phyloP scores from a whole-genome alignment of 2,329 filamentous ascomycete genomes.

The Xylaria polymorpha region DNA sequence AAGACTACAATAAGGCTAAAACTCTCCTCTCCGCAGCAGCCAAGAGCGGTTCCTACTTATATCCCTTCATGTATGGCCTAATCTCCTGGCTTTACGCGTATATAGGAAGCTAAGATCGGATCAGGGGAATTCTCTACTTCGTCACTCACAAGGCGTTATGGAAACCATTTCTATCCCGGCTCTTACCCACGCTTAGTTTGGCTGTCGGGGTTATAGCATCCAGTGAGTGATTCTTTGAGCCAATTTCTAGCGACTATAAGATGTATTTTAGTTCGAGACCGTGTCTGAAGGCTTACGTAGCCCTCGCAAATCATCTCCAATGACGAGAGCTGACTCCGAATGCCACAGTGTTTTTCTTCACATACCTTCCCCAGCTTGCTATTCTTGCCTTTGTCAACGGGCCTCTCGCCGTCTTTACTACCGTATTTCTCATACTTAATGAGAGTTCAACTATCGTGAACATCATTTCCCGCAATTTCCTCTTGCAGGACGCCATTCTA shows the following conservation, averaged over 20 bases:
- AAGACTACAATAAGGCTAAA: conserved; percentile 77
- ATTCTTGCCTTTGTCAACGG: conserved; percentile 87
- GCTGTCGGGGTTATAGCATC: conserved; percentile 76
- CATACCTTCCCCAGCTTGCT: conserved; percentile 86
- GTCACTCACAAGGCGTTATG: conserved; percentile 65
- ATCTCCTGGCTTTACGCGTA: neutral
- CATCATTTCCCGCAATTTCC: conserved; percentile 72
- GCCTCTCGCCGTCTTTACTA: conserved; percentile 79
- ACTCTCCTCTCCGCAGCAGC: conserved; percentile 74
- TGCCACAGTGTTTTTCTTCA: conserved; percentile 78
- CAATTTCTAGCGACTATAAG: no score
- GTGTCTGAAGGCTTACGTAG: neutral
- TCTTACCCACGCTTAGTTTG: conserved; percentile 73
- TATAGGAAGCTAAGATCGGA: conserved; percentile 30
- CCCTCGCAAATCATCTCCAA: neutral
- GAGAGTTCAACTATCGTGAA: conserved; percentile 70
- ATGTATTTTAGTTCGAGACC: no score
- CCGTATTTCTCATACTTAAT: conserved; percentile 73
- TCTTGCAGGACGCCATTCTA: conserved; percentile 83
- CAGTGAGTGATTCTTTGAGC: conserved; percentile 52
- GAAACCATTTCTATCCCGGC: conserved; percentile 67
- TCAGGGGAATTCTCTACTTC: conserved; percentile 70
- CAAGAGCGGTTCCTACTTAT: conserved; percentile 82
- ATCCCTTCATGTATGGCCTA: conserved; percentile 74
- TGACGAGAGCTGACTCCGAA: neutral